These are phyloP conservation scores for Oryza coarctata DNA, from an alignment of 176 grass and related monocot genomes.

Conservation along the genomic window DNA sequence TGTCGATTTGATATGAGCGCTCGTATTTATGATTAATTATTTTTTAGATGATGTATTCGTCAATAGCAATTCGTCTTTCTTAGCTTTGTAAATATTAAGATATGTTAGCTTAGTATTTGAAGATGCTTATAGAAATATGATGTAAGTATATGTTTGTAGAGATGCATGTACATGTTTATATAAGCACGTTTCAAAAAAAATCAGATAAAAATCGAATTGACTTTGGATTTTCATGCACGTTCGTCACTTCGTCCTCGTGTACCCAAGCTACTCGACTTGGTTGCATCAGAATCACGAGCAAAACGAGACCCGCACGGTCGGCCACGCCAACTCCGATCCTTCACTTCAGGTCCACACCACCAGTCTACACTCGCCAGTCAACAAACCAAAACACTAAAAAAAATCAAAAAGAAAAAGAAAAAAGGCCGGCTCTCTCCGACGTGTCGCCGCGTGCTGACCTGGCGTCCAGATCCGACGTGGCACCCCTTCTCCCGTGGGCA, in stretches of 20 bases:
- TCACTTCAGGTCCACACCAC: neutral
- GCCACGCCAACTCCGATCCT: slow-evolving; percentile 16
- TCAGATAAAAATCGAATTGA: no score
- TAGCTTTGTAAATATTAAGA: no score
- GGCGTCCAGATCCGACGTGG: slow-evolving; percentile 16
- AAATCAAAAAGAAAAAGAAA: neutral
- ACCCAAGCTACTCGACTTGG: slow-evolving; percentile 14
- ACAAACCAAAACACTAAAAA: neutral
- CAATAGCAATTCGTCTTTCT: no score
- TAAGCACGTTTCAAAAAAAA: no score
- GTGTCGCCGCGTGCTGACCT: slow-evolving; percentile 18
- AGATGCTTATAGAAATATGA: no score
- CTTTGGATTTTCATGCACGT: neutral
- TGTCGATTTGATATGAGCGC: no score
- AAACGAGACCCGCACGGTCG: slow-evolving; percentile 28
- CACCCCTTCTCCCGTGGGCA: neutral
- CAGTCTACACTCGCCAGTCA: neutral
- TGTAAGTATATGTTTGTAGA: no score
- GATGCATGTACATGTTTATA: no score
- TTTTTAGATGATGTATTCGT: no score
- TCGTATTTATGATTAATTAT: no score
- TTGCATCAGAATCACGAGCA: slow-evolving; percentile 34
- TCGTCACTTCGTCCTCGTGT: neutral
- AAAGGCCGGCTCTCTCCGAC: neutral
- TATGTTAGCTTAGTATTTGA: no score